Percentiles rank a stretch among this genome's conserved stretches.
Conservation (phyloP, 768 basidiomycete genomes). For the Tremella yokohamensis region DNA sequence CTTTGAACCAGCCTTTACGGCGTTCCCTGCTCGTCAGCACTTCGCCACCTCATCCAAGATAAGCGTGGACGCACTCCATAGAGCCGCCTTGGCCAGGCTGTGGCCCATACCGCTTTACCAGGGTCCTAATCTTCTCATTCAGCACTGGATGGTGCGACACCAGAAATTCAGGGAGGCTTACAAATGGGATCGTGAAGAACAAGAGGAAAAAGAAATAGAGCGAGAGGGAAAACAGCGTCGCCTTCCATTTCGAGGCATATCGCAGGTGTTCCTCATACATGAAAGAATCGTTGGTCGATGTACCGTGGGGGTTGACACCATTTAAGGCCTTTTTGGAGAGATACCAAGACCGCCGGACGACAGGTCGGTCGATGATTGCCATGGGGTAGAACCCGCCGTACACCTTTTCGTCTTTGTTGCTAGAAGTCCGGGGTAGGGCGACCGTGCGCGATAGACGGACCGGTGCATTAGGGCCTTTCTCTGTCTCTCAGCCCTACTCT, state of each 20-base stretch:
- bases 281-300: conserved; percentile 12
- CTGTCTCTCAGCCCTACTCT: not conserved
- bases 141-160: no score
- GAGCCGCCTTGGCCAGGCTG: conserved; percentile 34
- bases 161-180: no score
- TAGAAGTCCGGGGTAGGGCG: conserved; percentile 18
- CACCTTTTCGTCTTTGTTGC: conserved; percentile 13
- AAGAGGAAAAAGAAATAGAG: conserved; percentile 29
- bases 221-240: conserved; percentile 13
- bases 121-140: conserved; percentile 13
- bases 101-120: conserved; percentile 17
- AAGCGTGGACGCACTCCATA: conserved; percentile 55
- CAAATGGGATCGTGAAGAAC: conserved; percentile 21
- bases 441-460: conserved; percentile 12
- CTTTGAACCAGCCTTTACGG: conserved; percentile 61
- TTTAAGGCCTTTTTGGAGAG: conserved; percentile 52
- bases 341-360: conserved; percentile 63
- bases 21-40: conserved; percentile 55
- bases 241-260: conserved; percentile 67
- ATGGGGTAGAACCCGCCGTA: conserved; percentile 55
- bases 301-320: not conserved
- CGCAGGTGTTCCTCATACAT: conserved; percentile 68
- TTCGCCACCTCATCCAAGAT: not conserved
- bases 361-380: conserved; percentile 54
- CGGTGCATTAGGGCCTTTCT: conserved; percentile 37